Evolutionary conservation across 1,139 yeast species (phyloP), one percentile per base, ranked within the genome.

Genomic region (Geotrichum macrosporum): DNA sequence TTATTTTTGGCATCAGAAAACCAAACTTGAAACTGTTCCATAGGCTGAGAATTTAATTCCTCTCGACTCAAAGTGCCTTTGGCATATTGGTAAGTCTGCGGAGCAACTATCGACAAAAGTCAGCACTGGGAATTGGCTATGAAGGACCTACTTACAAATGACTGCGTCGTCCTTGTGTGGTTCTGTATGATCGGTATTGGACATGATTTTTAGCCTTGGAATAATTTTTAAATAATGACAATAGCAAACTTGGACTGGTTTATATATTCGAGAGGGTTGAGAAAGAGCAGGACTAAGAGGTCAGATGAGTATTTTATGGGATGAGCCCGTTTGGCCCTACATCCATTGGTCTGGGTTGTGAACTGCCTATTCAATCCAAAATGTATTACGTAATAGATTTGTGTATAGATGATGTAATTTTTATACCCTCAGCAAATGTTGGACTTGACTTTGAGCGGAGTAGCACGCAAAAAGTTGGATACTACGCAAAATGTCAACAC

Each of bases 41-140:
- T 78, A 21, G 98, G 98, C 55, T 77, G 76, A 3, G 61, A 38
- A 21, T 63, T 65, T 12, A 89, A 68, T 15, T 84, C 79, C 0
- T 63, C 50, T 47, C 78, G 81, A 44, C 74, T 72, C 47, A 92
- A 69, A 16, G 76, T 73, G 36, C 73, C 78, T 62, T 84, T 83
- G 50, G 80, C 80, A 65, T 89, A 92, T 65, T 92, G 97, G 57
- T 84, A 85, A 0, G 97, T 87, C 55, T 82, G 77, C 18, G 96
- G 96, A 3, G 96, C 95, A 65, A 86, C 65, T 63, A 15, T 12
- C 6, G 19, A 18, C 15, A 13, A 31, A 20, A 12, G 35, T n/a
- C 21, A 35, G 16, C 3, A 15, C 21, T 30, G 40, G 18, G 10
- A 19, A 8, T 18, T 12, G 19, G 20, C 32, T n/a, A 19, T 32